A percentile compares a stretch with the other conserved stretches of the same genome.
Conservation (phyloP, 129 eudicot species). For the Flaveria linearis region DNA sequence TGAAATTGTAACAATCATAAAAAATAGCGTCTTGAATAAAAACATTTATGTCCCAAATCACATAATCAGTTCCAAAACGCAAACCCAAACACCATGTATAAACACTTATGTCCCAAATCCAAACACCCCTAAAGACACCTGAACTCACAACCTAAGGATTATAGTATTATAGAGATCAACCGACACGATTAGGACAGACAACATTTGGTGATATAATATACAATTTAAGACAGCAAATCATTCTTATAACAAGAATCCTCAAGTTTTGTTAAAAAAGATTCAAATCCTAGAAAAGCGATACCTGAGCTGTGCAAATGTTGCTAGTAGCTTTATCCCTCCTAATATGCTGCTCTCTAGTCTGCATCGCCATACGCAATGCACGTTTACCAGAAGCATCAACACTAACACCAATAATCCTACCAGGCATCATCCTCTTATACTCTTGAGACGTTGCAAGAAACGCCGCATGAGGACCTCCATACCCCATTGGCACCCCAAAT, state of each 20-base stretch:
- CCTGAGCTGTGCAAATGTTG: slow-evolving; percentile 98
- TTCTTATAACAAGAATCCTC: slow-evolving; percentile 1
- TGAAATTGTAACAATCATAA: not conserved
- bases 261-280: no score
- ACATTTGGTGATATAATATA: not conserved
- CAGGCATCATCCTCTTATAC: slow-evolving; percentile 98
- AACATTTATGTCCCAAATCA: not conserved
- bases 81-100: slow-evolving; percentile 7
- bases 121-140: not conserved
- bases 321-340: slow-evolving; percentile 97
- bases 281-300: slow-evolving; percentile 14
- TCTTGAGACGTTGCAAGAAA: slow-evolving; percentile 93
- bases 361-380: slow-evolving; percentile 98
- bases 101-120: not conserved
- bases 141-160: not conserved
- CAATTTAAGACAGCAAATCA: not conserved
- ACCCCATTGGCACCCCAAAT: slow-evolving; percentile 98
- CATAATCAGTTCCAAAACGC: not conserved
- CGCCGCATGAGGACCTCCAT: slow-evolving; percentile 99
- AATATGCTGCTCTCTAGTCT: slow-evolving; percentile 95
- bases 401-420: slow-evolving; percentile 92
- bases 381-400: slow-evolving; percentile 88
- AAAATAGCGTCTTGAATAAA: not conserved
- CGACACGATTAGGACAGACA: not conserved
- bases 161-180: not conserved